These are phyloP conservation scores for Hortaea sp. DNA, from an alignment of 2,329 filamentous ascomycete species.

Conservation along the genomic window DNA sequence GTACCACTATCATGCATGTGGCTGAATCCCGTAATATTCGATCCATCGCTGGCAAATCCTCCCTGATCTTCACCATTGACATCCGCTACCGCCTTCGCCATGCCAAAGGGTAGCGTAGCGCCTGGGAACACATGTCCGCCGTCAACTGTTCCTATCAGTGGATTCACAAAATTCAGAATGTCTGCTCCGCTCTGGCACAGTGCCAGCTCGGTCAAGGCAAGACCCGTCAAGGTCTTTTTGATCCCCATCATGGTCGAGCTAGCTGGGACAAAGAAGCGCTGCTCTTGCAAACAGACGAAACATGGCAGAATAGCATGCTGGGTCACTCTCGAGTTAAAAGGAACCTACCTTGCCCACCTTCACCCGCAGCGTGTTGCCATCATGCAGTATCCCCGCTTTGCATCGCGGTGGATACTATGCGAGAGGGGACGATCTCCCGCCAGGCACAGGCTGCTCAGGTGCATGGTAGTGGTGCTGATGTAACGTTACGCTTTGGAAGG, in stretches of 20 bases:
- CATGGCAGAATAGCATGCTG: no score
- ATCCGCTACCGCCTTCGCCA: constrained; percentile 40
- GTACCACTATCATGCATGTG: constrained; percentile 45
- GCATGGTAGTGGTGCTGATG: not conserved
- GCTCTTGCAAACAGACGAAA: no score
- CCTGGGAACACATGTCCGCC: constrained; percentile 39
- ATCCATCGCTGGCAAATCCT: constrained; percentile 42
- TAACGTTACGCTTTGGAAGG: constrained; percentile 1
- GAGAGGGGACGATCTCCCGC: not conserved
- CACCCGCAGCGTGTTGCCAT: no score
- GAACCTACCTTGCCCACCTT: no score
- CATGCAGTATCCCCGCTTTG: not conserved
- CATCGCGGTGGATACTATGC: not conserved
- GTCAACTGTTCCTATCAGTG: constrained; percentile 34
- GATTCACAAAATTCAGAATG: constrained; percentile 26
- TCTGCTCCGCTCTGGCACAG: constrained; percentile 6
- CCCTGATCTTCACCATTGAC: constrained; percentile 42
- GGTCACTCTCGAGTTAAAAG: no score
- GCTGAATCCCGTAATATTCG: constrained; percentile 34
- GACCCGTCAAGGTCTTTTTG: no score
- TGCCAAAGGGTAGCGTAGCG: constrained; percentile 36
- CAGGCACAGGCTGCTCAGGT: not conserved
- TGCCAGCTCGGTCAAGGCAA: not conserved
- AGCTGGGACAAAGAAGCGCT: no score
- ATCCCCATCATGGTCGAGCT: no score